These are phyloP conservation scores for Eucalyptus decipiens DNA, from an alignment of 345 rosid species.

Conservation along the genomic window DNA sequence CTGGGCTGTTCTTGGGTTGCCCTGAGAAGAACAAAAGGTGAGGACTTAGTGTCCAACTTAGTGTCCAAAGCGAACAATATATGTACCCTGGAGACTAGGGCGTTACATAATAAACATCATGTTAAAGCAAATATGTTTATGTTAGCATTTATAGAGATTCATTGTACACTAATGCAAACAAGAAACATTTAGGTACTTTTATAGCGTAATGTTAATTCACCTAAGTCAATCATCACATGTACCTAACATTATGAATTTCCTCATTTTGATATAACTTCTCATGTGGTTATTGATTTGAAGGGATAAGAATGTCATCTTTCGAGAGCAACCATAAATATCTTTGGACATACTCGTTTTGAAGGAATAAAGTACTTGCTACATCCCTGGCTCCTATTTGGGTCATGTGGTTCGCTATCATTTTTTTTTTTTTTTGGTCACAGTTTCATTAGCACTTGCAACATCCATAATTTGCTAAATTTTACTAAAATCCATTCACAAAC, in stretches of 20 bases:
- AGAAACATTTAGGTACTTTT: not conserved
- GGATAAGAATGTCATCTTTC: not conserved
- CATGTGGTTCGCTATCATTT: too few relatives aligned
- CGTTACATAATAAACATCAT: not conserved
- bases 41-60: too few relatives aligned
- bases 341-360: not conserved
- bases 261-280: too few relatives aligned
- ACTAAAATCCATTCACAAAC: not conserved
- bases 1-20: too few relatives aligned
- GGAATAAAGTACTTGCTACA: not conserved
- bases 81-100: too few relatives aligned
- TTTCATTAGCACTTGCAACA: not conserved
- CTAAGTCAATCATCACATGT: too few relatives aligned
- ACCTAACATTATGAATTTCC: too few relatives aligned
- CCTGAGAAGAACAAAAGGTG: too few relatives aligned
- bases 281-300: too few relatives aligned
- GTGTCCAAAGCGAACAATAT: too few relatives aligned
- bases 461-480: not conserved
- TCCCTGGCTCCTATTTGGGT: fast-evolving
- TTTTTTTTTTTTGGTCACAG: too few relatives aligned
- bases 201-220: too few relatives aligned
- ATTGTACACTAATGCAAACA: not conserved
- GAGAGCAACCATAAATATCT: not conserved
- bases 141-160: not conserved
- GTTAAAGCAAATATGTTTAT: not conserved